A percentile compares a stretch with the other conserved stretches of the same genome.
phyloP scores from a whole-genome alignment of 306 rosid genomes.

The Pterocarpus santalinus region DNA sequence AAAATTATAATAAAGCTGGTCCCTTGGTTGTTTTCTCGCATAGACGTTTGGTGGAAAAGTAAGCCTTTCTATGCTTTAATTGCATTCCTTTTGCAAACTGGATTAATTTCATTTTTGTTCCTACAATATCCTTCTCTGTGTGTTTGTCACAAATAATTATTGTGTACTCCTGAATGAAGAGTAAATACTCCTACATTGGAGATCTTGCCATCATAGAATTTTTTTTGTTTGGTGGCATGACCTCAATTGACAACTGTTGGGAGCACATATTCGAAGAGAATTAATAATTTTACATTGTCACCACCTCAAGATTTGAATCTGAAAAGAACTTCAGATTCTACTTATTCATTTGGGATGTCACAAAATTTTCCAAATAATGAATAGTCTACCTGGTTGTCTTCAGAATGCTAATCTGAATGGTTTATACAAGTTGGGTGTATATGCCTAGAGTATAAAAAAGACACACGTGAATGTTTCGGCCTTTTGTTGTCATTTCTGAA shows the following conservation, averaged over 20 bases:
- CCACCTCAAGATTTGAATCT: background rate
- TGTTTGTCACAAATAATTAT: conserved; percentile 20
- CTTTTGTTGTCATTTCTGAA: conserved; percentile 37
- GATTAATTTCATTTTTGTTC: conserved; percentile 15
- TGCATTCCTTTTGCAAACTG: conserved; percentile 20
- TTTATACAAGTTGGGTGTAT: conserved; percentile 33
- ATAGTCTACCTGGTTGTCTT: background rate
- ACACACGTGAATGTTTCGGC: background rate
- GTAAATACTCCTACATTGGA: conserved; percentile 18
- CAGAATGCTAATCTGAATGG: conserved; percentile 30
- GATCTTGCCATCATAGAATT: conserved; percentile 14
- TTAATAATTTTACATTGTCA: conserved; percentile 13
- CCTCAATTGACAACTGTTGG: conserved; percentile 1
- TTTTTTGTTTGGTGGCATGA: conserved; percentile 5
- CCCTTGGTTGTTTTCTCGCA: conserved; percentile 67
- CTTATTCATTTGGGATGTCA: conserved; percentile 15
- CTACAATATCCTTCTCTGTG: background rate
- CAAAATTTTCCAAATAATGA: background rate
- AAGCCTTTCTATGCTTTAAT: conserved; percentile 46
- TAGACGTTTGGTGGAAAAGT: conserved; percentile 60
- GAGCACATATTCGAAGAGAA: conserved; percentile 31
- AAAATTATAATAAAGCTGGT: conserved; percentile 56
- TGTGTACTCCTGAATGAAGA: conserved; percentile 8
- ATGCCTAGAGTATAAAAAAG: conserved; percentile 27
- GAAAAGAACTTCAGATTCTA: conserved; percentile 21